Conservation (phyloP, 805 yeast genomes). For the Ogataea siamensis region DNA sequence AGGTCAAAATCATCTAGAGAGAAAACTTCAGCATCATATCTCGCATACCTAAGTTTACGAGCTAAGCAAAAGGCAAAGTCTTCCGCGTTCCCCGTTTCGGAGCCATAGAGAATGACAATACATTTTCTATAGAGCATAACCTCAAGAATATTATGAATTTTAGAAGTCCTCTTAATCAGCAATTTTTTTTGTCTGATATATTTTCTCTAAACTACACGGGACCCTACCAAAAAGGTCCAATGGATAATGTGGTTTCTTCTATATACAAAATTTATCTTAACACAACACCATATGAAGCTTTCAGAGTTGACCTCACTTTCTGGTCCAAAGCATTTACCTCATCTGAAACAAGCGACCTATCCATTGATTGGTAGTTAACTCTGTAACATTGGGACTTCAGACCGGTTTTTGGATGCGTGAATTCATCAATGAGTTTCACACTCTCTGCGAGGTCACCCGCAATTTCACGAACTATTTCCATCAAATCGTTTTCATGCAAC, state of each 20-base stretch:
- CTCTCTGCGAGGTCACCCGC: constrained; percentile 91
- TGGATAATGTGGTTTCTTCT: background rate
- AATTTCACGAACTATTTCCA: constrained; percentile 82
- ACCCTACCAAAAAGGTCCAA: too few relatives aligned
- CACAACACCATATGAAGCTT: constrained; percentile 51
- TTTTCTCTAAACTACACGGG: too few relatives aligned
- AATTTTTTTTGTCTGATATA: background rate
- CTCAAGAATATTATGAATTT: too few relatives aligned
- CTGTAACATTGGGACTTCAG: constrained; percentile 82
- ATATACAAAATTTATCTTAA: constrained; percentile 35
- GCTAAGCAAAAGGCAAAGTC: constrained; percentile 74
- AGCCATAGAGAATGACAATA: constrained; percentile 74
- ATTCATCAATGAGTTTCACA: constrained; percentile 77
- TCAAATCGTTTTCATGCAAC: constrained; percentile 84
- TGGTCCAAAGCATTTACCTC: constrained; percentile 79
- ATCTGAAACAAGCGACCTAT: constrained; percentile 78
- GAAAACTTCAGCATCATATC: constrained; percentile 46
- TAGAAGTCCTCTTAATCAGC: too few relatives aligned
- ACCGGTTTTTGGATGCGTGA: constrained; percentile 79
- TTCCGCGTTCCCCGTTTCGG: constrained; percentile 90
- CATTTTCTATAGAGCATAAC: constrained; percentile 22
- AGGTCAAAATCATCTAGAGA: constrained; percentile 62
- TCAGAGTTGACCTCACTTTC: constrained; percentile 57
- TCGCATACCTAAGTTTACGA: constrained; percentile 51
- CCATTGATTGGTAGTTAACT: constrained; percentile 93